These are phyloP conservation scores for Biancaea sappan DNA, from an alignment of 306 rosid genomes.

Conservation along the genomic window DNA sequence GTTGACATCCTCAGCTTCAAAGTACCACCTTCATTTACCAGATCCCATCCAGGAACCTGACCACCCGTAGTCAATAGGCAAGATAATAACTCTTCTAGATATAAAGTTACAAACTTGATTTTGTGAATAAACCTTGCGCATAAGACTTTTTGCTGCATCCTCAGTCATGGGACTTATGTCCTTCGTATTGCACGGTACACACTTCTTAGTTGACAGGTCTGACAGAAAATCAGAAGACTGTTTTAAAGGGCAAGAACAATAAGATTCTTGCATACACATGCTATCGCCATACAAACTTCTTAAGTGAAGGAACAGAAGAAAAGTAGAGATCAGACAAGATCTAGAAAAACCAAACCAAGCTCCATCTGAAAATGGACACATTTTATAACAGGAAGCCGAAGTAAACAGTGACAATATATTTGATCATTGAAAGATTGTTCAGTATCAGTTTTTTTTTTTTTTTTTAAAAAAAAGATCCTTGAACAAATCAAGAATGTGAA, in stretches of 20 bases:
- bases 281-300: neutral
- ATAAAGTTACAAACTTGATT: neutral
- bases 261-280: neutral
- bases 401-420: neutral
- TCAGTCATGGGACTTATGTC: conserved; percentile 72
- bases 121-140: conserved; percentile 51
- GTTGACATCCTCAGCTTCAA: conserved; percentile 60
- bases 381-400: neutral
- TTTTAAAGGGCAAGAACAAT: neutral
- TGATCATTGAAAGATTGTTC: too few relatives aligned
- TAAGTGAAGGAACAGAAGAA: neutral
- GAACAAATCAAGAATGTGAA: neutral
- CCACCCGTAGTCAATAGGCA: neutral
- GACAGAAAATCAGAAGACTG: neutral
- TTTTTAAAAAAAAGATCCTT: neutral
- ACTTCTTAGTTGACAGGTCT: conserved; percentile 65
- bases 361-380: neutral
- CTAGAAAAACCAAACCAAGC: neutral
- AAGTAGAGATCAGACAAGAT: neutral
- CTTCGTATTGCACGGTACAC: conserved; percentile 70
- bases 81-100: neutral
- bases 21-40: conserved; percentile 60
- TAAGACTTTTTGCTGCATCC: conserved; percentile 56
- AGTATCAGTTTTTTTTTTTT: neutral
- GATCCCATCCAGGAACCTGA: conserved; percentile 70